Conservation (phyloP, 2,329 filamentous ascomycete genomes). For the Aplosporella prunicola region DNA sequence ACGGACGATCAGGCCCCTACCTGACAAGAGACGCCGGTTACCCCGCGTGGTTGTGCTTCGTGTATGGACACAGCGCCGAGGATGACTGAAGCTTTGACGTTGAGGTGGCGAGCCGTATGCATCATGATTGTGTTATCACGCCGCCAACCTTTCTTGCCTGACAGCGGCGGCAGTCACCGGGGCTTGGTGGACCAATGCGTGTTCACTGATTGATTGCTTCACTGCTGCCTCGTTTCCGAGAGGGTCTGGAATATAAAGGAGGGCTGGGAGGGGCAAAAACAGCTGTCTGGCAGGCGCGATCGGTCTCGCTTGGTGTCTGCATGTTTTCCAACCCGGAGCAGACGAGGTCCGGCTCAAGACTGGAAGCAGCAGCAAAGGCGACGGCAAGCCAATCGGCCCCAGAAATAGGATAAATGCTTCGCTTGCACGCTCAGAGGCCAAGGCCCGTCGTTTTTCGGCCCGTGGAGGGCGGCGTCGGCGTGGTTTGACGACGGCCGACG, state of each 20-base stretch:
- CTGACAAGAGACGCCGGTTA: constrained; percentile 27
- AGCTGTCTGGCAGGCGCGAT: no score
- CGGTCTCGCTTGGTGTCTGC: no score
- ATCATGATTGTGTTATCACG: constrained; percentile 20
- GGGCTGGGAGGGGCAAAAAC: neutral
- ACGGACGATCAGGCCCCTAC: constrained; percentile 17
- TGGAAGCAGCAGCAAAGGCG: neutral
- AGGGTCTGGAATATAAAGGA: no score
- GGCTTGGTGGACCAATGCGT: constrained; percentile 24
- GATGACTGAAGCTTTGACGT: constrained; percentile 16
- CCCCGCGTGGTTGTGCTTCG: constrained; percentile 18
- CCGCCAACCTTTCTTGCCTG: constrained; percentile 19
- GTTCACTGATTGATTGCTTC: constrained; percentile 19
- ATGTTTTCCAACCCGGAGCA: no score
- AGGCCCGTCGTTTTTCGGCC: neutral
- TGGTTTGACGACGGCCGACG: no score
- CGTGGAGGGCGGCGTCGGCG: no score
- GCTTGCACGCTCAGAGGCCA: neutral
- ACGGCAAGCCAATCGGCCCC: neutral
- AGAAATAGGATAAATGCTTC: neutral
- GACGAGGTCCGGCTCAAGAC: neutral
- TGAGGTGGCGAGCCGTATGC: constrained; percentile 26
- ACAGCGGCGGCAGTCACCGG: constrained; percentile 20
- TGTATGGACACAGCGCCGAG: constrained; percentile 17
- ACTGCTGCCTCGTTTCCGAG: neutral